Conservation (phyloP, 2,329 filamentous ascomycete species). For the Cercospora sesami region DNA sequence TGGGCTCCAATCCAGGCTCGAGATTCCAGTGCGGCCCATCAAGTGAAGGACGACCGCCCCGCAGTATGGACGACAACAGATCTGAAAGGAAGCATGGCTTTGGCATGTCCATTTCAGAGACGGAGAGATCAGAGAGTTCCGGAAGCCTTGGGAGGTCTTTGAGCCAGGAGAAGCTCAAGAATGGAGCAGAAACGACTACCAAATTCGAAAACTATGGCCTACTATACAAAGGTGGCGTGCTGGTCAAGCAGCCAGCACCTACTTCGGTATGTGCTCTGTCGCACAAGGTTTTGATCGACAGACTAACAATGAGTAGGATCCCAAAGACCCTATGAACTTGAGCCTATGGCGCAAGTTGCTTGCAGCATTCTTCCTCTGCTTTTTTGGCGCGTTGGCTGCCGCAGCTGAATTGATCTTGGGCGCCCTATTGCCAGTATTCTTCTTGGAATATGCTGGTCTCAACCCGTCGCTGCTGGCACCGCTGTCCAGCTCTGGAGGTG, state of each 20-base stretch:
- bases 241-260: constrained; percentile 21
- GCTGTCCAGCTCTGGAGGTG: constrained; percentile 13
- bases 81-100: neutral
- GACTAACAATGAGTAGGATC: constrained; percentile 17
- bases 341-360: constrained; percentile 19
- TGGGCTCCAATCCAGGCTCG: constrained; percentile 7
- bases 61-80: constrained; percentile 4
- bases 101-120: constrained; percentile 8
- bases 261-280: constrained; percentile 14
- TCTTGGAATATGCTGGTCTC: constrained; percentile 32
- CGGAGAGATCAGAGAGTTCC: neutral
- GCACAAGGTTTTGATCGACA: neutral
- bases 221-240: constrained; percentile 16
- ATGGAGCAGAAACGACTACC: constrained; percentile 5
- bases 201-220: constrained; percentile 21
- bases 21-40: constrained; percentile 14
- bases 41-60: neutral
- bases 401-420: constrained; percentile 37
- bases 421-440: constrained; percentile 37
- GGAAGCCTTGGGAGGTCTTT: constrained; percentile 1
- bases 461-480: constrained; percentile 21
- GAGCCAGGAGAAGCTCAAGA: constrained; percentile 19
- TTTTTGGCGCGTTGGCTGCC: constrained; percentile 33
- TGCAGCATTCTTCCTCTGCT: constrained; percentile 25
- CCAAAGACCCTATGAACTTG: constrained; percentile 28